phyloP scores from a whole-genome alignment of 495 filamentous ascomycete genomes.

The Aspergillus heteromorphus region DNA sequence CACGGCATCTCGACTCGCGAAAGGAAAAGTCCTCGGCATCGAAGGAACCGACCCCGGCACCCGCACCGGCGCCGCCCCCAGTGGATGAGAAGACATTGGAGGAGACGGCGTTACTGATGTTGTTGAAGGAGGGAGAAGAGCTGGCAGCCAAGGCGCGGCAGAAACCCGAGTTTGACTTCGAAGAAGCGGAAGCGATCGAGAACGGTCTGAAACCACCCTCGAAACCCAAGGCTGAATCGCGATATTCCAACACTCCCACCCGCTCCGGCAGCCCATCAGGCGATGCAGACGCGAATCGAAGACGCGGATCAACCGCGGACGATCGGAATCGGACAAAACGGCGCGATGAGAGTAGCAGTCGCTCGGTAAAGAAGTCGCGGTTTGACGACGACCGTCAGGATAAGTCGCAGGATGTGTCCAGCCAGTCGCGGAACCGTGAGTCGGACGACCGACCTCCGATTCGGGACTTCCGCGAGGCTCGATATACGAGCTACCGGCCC shows the following conservation, averaged over 20 bases:
- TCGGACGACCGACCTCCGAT: slow-evolving; percentile 29
- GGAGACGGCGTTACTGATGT: slow-evolving; percentile 48
- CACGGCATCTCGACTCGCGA: slow-evolving; percentile 32
- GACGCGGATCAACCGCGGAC: slow-evolving; percentile 29
- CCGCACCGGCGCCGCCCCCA: slow-evolving; percentile 22
- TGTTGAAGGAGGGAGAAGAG: slow-evolving; percentile 57
- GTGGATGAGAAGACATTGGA: slow-evolving; percentile 56
- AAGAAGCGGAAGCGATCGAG: slow-evolving; percentile 45
- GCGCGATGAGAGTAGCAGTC: slow-evolving; percentile 32
- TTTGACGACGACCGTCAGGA: slow-evolving; percentile 31
- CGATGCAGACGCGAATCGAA: slow-evolving; percentile 16
- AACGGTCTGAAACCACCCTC: slow-evolving; percentile 35
- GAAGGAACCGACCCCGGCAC: slow-evolving; percentile 37
- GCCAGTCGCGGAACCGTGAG: slow-evolving; percentile 32
- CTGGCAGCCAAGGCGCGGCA: slow-evolving; percentile 54
- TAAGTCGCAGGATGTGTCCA: slow-evolving; percentile 31
- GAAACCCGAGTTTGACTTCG: slow-evolving; percentile 55
- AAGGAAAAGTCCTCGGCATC: slow-evolving; percentile 36
- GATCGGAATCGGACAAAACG: slow-evolving; percentile 24
- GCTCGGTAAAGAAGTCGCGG: slow-evolving; percentile 29
- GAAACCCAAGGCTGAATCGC: slow-evolving; percentile 28
- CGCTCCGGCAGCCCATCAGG: slow-evolving; percentile 25
- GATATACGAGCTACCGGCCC: slow-evolving; percentile 33
- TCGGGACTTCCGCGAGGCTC: slow-evolving; percentile 32
- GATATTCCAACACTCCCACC: slow-evolving; percentile 25